Evolutionary conservation across 352 stramenopile genomes (phyloP).

Genomic region (Phytophthora europaea): DNA sequence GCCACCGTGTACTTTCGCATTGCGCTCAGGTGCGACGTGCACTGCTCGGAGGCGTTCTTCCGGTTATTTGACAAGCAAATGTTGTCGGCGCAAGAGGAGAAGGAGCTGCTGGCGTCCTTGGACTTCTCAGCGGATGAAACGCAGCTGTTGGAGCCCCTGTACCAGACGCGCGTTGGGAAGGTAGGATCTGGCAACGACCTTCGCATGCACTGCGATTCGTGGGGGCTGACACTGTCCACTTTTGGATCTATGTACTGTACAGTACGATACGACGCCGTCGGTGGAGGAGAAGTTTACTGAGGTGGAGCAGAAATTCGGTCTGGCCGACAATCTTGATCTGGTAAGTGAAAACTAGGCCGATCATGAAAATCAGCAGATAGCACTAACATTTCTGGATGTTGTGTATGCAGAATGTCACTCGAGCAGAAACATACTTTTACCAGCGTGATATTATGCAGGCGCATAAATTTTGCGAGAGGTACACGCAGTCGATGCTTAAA

Average conservation of each 20-base stretch:
- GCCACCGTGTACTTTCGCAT: conserved; percentile 80
- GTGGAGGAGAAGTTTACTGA: conserved; percentile 73
- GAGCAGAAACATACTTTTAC: conserved; percentile 87
- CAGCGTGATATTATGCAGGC: conserved; percentile 88
- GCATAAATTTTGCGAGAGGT: conserved; percentile 84
- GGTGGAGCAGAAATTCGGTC: conserved; percentile 64
- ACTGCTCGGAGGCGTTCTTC: conserved; percentile 88
- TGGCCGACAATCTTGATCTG: conserved; percentile 77
- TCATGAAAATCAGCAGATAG: background rate
- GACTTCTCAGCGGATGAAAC: conserved; percentile 74
- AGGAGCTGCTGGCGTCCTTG: conserved; percentile 72
- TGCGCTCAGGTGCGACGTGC: conserved; percentile 84
- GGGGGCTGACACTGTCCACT: background rate
- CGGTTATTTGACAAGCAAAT: conserved; percentile 90
- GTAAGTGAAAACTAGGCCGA: conserved; percentile 33
- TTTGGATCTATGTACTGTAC: background rate
- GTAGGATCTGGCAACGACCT: conserved; percentile 20
- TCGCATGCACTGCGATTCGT: background rate
- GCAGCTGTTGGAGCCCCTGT: conserved; percentile 68
- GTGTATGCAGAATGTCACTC: conserved; percentile 66
- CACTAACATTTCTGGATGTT: conserved; percentile 23
- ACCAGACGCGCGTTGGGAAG: conserved; percentile 77
- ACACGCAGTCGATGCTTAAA: conserved; percentile 2
- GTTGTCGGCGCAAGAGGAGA: conserved; percentile 75
- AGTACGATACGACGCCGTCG: conserved; percentile 69